Percentiles rank a stretch among this genome's conserved stretches.
Conservation (phyloP, 805 yeast species). For the Candida coleopterorum region DNA sequence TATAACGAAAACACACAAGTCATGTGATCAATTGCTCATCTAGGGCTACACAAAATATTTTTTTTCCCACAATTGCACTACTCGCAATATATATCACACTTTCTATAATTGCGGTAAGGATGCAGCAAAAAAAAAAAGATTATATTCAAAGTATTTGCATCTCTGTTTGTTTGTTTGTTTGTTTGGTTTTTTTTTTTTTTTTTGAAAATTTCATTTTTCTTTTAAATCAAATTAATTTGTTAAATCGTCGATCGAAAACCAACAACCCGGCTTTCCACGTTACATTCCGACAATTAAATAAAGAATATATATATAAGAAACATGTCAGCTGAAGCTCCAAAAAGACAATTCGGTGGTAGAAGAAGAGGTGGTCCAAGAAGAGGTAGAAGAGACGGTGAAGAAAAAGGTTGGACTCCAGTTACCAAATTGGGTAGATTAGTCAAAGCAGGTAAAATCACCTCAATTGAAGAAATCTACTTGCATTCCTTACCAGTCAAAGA, state of each 20-base stretch:
- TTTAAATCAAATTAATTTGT: constrained; percentile 1
- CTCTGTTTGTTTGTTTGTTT: no score
- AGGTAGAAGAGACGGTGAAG: constrained; percentile 82
- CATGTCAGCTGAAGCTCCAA: constrained; percentile 47
- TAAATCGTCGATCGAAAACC: constrained; percentile 58
- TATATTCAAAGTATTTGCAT: no score
- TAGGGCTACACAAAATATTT: no score
- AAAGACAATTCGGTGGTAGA: constrained; percentile 46
- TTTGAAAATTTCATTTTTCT: no score
- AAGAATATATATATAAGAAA: constrained; percentile 14
- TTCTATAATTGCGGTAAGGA: no score
- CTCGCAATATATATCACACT: no score
- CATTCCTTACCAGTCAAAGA: constrained; percentile 99
- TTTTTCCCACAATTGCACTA: no score
- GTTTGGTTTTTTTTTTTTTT: background rate
- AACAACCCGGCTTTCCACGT: constrained; percentile 72
- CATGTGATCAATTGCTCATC: no score
- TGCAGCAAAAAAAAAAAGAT: no score
- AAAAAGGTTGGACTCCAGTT: constrained; percentile 99
- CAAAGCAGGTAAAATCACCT: constrained; percentile 94
- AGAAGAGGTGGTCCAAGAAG: constrained; percentile 49
- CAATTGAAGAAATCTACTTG: constrained; percentile 97
- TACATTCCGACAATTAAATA: constrained; percentile 51
- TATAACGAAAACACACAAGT: no score
- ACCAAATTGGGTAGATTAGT: constrained; percentile 99